phyloP scores from a whole-genome alignment of 1,139 yeast species.

The Candida dubliniensis region DNA sequence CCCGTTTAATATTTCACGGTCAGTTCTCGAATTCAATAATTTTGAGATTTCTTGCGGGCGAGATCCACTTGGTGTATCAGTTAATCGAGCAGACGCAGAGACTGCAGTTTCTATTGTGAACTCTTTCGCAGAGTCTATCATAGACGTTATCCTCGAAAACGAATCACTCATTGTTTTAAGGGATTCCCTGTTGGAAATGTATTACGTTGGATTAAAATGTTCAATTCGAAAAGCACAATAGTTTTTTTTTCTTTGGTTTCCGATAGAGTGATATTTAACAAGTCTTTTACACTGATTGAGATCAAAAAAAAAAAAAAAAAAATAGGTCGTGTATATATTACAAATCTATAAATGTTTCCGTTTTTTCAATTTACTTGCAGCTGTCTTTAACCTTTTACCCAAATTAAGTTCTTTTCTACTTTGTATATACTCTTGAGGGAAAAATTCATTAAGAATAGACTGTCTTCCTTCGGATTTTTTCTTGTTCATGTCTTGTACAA shows the following conservation, averaged over 20 bases:
- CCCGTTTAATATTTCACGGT: slow-evolving; percentile 72
- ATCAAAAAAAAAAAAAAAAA: not conserved
- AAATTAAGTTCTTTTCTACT: slow-evolving; percentile 44
- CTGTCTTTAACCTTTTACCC: slow-evolving; percentile 62
- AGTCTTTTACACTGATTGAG: not conserved
- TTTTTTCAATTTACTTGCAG: slow-evolving; percentile 51
- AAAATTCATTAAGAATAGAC: slow-evolving; percentile 58
- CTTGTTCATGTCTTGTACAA: slow-evolving; percentile 74
- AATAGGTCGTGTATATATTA: not conserved
- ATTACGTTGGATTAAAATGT: no score
- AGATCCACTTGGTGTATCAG: slow-evolving; percentile 55
- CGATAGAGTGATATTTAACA: not conserved
- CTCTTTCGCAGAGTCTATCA: slow-evolving; percentile 79
- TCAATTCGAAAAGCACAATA: no score
- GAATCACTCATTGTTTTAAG: slow-evolving; percentile 38
- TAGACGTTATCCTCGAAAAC: slow-evolving; percentile 40
- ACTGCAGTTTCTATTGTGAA: slow-evolving; percentile 81
- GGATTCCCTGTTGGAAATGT: not conserved
- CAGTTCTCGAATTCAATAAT: slow-evolving; percentile 66
- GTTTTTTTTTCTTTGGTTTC: not conserved
- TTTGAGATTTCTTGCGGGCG: slow-evolving; percentile 65
- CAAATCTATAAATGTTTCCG: slow-evolving; percentile 10
- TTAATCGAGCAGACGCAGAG: slow-evolving; percentile 66
- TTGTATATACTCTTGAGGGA: slow-evolving; percentile 51
- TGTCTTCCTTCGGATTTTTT: slow-evolving; percentile 56